Percentiles rank a stretch among this genome's conserved stretches.
phyloP scores from a whole-genome alignment of 2,329 filamentous ascomycete genomes.

The Tolypocladium inflatum region DNA sequence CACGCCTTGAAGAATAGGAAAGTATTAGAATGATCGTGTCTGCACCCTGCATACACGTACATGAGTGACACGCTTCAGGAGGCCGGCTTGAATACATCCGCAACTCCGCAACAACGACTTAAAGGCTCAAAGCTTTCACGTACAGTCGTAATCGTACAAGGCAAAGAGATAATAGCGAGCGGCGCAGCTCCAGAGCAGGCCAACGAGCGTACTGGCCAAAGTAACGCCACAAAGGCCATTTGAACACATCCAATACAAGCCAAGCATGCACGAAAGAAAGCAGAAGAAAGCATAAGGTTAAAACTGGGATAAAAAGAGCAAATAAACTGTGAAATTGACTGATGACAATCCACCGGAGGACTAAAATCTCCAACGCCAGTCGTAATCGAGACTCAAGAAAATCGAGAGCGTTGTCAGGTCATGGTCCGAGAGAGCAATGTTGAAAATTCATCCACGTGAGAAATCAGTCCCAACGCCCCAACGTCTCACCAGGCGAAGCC shows the following conservation, averaged over 20 bases:
- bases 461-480: constrained; percentile 19
- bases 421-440: constrained; percentile 21
- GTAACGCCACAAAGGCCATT: background rate
- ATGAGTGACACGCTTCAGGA: background rate
- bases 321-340: constrained; percentile 24
- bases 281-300: constrained; percentile 15
- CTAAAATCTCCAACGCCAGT: constrained; percentile 32
- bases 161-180: background rate
- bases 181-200: background rate
- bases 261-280: constrained; percentile 9
- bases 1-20: background rate
- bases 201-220: background rate
- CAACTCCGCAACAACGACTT: background rate
- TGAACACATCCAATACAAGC: background rate
- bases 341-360: constrained; percentile 25
- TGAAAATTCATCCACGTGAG: constrained; percentile 11
- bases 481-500: constrained; percentile 13
- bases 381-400: constrained; percentile 24
- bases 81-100: background rate
- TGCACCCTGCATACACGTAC: background rate
- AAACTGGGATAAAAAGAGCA: constrained; percentile 12
- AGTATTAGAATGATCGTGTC: background rate
- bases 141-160: background rate
- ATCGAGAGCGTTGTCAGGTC: constrained; percentile 14
- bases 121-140: background rate